These are phyloP conservation scores for Starmera quercuum DNA, from an alignment of 805 yeast genomes.

Conservation along the genomic window DNA sequence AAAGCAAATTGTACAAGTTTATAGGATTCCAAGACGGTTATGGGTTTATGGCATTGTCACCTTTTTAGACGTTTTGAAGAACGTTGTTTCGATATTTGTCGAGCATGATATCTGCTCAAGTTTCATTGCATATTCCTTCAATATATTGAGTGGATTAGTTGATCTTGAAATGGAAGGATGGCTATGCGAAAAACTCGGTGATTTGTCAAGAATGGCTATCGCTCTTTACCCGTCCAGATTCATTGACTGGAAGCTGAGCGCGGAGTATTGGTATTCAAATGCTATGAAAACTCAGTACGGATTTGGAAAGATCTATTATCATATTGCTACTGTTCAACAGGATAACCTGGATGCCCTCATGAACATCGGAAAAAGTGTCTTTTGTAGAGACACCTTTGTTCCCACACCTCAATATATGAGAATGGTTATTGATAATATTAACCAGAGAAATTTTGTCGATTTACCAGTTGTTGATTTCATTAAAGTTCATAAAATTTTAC, in stretches of 20 bases:
- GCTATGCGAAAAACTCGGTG: constrained; percentile 76
- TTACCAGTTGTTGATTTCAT: constrained; percentile 22
- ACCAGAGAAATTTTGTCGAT: constrained; percentile 40
- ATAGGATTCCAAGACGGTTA: constrained; percentile 70
- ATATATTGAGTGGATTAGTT: constrained; percentile 32
- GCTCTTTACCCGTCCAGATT: constrained; percentile 72
- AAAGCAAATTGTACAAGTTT: constrained; percentile 66
- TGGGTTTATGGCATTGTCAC: constrained; percentile 88
- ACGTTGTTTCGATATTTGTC: constrained; percentile 62
- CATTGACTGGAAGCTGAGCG: constrained; percentile 79
- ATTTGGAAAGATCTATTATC: constrained; percentile 81
- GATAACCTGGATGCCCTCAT: constrained; percentile 64
- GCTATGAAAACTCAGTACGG: constrained; percentile 72
- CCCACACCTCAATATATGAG: constrained; percentile 75
- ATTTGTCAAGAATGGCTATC: constrained; percentile 80
- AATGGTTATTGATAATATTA: constrained; percentile 73
- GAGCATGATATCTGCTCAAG: constrained; percentile 76
- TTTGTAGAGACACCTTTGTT: constrained; percentile 76
- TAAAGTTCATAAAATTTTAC: constrained; percentile 18
- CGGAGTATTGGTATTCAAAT: constrained; percentile 76
- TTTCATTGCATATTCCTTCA: constrained; percentile 66
- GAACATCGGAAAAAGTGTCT: constrained; percentile 70
- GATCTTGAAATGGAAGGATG: constrained; percentile 38
- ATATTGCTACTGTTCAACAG: constrained; percentile 81
- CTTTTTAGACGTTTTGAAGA: constrained; percentile 67